phyloP scores from a whole-genome alignment of 2,329 filamentous ascomycete species.

The Penicillium thymicola region DNA sequence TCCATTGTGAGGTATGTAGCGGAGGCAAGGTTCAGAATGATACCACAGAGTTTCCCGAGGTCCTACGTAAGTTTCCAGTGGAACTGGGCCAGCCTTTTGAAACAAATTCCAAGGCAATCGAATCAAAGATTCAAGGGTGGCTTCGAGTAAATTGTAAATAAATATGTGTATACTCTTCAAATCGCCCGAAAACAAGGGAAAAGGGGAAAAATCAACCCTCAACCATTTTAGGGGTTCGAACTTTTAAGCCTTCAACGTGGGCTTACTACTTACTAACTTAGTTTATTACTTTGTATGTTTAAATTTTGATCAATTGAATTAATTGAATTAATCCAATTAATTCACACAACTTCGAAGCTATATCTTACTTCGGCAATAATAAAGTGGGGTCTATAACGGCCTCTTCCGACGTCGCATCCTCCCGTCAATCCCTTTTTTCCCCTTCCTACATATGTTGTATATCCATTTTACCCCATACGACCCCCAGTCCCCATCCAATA shows the following conservation, averaged over 20 bases:
- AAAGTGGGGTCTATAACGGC: constrained; percentile 9
- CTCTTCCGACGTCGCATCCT: not conserved
- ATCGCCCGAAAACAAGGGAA: not conserved
- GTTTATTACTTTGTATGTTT: not conserved
- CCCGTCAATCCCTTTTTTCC: not conserved
- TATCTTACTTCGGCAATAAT: constrained; percentile 8
- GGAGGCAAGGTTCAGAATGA: not conserved
- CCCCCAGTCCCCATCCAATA: not conserved
- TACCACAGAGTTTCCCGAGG: not conserved
- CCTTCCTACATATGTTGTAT: not conserved
- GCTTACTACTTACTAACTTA: no score
- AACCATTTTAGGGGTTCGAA: not conserved
- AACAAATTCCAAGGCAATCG: not conserved
- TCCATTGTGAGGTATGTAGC: constrained; percentile 16
- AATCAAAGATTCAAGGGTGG: not conserved
- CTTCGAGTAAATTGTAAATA: not conserved
- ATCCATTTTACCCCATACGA: not conserved
- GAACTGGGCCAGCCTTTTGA: not conserved
- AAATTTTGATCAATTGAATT: not conserved
- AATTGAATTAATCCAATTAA: no score
- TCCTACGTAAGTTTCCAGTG: not conserved
- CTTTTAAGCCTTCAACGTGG: not conserved
- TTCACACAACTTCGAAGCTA: not conserved
- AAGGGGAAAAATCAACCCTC: not conserved
- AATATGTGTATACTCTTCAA: not conserved